A percentile compares a stretch with the other conserved stretches of the same genome.
These are phyloP conservation scores for Fulvia fulva DNA, from an alignment of 2,329 filamentous ascomycete genomes.

Conservation along the genomic window DNA sequence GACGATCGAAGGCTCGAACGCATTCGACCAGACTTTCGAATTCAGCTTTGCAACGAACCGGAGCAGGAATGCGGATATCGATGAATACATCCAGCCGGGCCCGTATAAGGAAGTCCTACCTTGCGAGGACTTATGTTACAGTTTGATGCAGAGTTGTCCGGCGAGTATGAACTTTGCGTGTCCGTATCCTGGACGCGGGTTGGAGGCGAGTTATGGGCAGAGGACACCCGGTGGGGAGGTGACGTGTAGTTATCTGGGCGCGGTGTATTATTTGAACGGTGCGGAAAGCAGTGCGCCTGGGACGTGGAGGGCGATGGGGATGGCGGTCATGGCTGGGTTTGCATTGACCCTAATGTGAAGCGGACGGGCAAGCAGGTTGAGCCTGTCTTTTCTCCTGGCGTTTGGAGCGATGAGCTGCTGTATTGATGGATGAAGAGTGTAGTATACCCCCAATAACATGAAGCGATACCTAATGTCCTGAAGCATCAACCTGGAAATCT, in stretches of 20 bases:
- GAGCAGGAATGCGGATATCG: constrained; percentile 44
- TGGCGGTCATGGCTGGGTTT: not conserved
- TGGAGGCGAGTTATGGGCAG: constrained; percentile 51
- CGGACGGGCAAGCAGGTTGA: not conserved
- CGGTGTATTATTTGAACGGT: constrained; percentile 32
- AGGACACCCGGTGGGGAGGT: constrained; percentile 23
- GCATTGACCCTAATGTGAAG: not conserved
- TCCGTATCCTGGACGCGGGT: constrained; percentile 50
- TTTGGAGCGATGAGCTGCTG: not conserved
- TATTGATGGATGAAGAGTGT: not conserved
- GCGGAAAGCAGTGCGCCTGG: constrained; percentile 1
- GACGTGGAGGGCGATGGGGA: not conserved
- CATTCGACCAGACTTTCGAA: constrained; percentile 30
- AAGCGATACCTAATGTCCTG: too few species aligned
- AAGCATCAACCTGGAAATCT: too few species aligned
- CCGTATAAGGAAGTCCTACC: constrained; percentile 93
- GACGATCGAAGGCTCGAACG: constrained; percentile 28
- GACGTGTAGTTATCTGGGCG: constrained; percentile 36
- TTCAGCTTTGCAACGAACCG: constrained; percentile 32
- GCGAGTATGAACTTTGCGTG: constrained; percentile 71
- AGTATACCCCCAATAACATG: too few species aligned
- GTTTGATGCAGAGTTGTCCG: constrained; percentile 80
- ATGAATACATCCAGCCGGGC: constrained; percentile 67
- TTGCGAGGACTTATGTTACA: constrained; percentile 82
- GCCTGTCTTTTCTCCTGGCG: not conserved